Percentiles rank a stretch among this genome's conserved stretches.
These are phyloP conservation scores for Cystobasidium slooffiae DNA, from an alignment of 1,284 basidiomycete species.

Conservation along the genomic window DNA sequence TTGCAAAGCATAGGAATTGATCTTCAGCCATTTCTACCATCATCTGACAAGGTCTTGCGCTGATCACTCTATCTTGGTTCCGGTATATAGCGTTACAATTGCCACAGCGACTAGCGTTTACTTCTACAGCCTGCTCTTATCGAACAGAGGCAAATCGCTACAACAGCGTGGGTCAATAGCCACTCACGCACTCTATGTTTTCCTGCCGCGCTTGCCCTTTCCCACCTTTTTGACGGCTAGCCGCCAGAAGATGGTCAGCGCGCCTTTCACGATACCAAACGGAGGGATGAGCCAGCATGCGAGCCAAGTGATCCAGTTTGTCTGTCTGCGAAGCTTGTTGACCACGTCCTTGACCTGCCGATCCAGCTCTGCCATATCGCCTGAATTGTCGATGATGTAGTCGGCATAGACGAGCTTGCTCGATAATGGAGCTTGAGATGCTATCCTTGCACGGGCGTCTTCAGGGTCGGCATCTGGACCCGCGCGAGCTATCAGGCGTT, in stretches of 20 bases:
- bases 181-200: neutral
- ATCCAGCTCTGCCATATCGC: constrained; percentile 70
- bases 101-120: no score
- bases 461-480: constrained; percentile 62
- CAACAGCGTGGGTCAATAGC: no score
- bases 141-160: no score
- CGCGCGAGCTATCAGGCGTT: constrained; percentile 72
- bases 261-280: constrained; percentile 62
- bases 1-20: no score
- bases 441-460: constrained; percentile 64
- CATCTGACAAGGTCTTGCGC: no score
- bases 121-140: no score
- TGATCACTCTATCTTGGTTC: no score
- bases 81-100: no score
- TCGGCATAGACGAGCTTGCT: constrained; percentile 84
- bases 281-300: constrained; percentile 84
- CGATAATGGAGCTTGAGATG: constrained; percentile 78
- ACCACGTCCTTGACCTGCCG: constrained; percentile 72
- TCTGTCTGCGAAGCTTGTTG: constrained; percentile 63
- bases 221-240: constrained; percentile 49
- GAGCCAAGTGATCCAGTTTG: constrained; percentile 68
- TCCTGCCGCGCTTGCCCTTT: constrained; percentile 40
- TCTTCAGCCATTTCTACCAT: no score
- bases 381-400: constrained; percentile 85
- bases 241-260: constrained; percentile 53